A percentile compares a stretch with the other conserved stretches of the same genome.
phyloP scores from a whole-genome alignment of 2,329 filamentous ascomycete genomes.

The Domatiomyces globalis region DNA sequence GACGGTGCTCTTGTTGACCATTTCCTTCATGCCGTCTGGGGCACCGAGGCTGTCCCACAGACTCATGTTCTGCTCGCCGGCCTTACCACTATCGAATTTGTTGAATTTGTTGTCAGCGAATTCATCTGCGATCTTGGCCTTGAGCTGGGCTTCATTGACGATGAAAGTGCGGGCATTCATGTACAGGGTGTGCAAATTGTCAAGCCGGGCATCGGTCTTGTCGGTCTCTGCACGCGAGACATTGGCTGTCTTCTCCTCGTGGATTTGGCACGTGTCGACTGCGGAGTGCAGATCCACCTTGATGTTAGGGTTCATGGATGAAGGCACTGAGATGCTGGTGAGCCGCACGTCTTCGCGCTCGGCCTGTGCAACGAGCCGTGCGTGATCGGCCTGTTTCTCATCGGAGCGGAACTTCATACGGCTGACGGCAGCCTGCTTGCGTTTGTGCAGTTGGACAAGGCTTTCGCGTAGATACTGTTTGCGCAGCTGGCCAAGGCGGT shows the following conservation, averaged over 20 bases:
- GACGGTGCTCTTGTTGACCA: constrained; percentile 18
- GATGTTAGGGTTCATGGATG: constrained; percentile 37
- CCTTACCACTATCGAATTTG: constrained; percentile 19
- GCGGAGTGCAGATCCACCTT: constrained; percentile 6
- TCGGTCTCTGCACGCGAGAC: constrained; percentile 32
- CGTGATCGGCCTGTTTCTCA: constrained; percentile 36
- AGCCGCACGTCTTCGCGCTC: constrained; percentile 63
- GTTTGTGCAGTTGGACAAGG: constrained; percentile 52
- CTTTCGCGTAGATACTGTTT: constrained; percentile 59
- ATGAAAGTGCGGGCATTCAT: constrained; percentile 81
- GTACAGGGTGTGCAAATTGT: constrained; percentile 75
- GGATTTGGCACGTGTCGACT: constrained; percentile 26
- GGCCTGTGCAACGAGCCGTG: constrained; percentile 44
- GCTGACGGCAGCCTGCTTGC: constrained; percentile 39
- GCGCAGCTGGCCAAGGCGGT: constrained; percentile 55
- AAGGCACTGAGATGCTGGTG: constrained; percentile 53
- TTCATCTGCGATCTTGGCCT: constrained; percentile 56
- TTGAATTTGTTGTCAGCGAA: constrained; percentile 41
- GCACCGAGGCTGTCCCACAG: constrained; percentile 39
- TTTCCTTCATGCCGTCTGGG: constrained; percentile 34
- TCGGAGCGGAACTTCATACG: constrained; percentile 29
- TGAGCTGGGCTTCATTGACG: constrained; percentile 62
- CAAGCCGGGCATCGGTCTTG: constrained; percentile 47
- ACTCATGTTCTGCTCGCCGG: constrained; percentile 30
- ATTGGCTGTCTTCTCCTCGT: constrained; percentile 21